These are phyloP conservation scores for Geotrichum cucujoidarum DNA, from an alignment of 1,139 yeast species.

Conservation along the genomic window DNA sequence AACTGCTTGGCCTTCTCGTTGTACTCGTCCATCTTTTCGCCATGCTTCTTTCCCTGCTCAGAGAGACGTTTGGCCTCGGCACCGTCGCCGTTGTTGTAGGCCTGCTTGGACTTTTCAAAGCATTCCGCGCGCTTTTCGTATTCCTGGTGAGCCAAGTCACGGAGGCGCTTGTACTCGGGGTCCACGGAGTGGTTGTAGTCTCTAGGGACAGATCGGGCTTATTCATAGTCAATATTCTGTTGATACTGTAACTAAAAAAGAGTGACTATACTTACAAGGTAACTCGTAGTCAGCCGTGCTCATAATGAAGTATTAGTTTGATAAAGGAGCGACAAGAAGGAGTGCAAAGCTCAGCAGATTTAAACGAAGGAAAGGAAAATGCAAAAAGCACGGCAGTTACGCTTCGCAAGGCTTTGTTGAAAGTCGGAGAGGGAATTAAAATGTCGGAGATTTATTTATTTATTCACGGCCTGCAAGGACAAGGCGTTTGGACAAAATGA, in stretches of 20 bases:
- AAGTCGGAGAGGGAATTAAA: too few species aligned
- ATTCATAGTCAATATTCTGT: slow-evolving; percentile 35
- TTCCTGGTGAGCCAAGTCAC: slow-evolving; percentile 66
- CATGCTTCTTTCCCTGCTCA: slow-evolving; percentile 58
- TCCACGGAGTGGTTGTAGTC: slow-evolving; percentile 42
- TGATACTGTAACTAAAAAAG: slow-evolving; percentile 41
- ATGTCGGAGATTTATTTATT: too few species aligned
- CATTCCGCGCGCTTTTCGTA: slow-evolving; percentile 52
- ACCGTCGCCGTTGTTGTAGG: slow-evolving; percentile 70
- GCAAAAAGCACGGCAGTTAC: too few species aligned
- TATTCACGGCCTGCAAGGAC: too few species aligned
- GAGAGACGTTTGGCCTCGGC: slow-evolving; percentile 68
- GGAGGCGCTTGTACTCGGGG: slow-evolving; percentile 51
- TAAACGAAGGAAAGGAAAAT: too few species aligned
- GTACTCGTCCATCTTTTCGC: slow-evolving; percentile 57
- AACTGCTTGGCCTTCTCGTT: slow-evolving; percentile 77
- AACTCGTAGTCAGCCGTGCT: background rate
- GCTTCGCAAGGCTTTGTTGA: too few species aligned
- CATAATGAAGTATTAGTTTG: background rate
- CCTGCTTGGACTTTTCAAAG: slow-evolving; percentile 66
- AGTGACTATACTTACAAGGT: background rate
- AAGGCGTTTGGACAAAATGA: too few species aligned
- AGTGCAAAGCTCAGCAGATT: too few species aligned
- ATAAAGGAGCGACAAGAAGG: too few species aligned
- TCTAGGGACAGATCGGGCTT: slow-evolving; percentile 20